Conservation (phyloP, 1,284 basidiomycete species). For the Coniferiporia weirii region DNA sequence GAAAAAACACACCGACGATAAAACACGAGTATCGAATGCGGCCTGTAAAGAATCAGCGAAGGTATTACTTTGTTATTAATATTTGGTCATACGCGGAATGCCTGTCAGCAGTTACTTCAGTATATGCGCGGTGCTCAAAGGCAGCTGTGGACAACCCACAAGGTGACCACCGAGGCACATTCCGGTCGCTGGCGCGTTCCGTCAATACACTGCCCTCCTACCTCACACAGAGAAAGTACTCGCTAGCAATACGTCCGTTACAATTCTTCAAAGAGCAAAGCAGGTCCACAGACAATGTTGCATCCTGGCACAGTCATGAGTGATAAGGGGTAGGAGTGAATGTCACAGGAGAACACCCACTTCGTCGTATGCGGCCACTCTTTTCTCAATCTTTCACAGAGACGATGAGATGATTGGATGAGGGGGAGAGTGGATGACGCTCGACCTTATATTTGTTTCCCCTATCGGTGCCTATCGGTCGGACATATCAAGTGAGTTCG, state of each 20-base stretch:
- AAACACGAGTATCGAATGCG: conserved; percentile 80
- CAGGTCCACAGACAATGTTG: conserved; percentile 71
- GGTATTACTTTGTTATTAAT: background rate
- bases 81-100: conserved; percentile 45
- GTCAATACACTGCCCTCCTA: background rate
- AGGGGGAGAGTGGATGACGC: conserved; percentile 2
- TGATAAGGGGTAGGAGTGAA: background rate
- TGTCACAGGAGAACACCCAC: conserved; percentile 32
- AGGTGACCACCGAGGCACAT: conserved; percentile 86
- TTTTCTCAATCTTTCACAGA: conserved; percentile 71
- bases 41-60: conserved; percentile 41
- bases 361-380: conserved; percentile 79
- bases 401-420: background rate
- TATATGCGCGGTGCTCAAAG: background rate
- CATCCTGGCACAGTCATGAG: conserved; percentile 48
- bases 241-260: conserved; percentile 83
- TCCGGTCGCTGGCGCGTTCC: conserved; percentile 55
- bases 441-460: conserved; percentile 84
- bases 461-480: conserved; percentile 58
- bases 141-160: conserved; percentile 35
- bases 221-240: conserved; percentile 20
- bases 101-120: conserved; percentile 29
- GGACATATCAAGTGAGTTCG: background rate
- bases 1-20: conserved; percentile 87
- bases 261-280: conserved; percentile 71